Base-by-base conservation (phyloP, 106 monocot species). In the Phalaenopsis equestris region DNA sequence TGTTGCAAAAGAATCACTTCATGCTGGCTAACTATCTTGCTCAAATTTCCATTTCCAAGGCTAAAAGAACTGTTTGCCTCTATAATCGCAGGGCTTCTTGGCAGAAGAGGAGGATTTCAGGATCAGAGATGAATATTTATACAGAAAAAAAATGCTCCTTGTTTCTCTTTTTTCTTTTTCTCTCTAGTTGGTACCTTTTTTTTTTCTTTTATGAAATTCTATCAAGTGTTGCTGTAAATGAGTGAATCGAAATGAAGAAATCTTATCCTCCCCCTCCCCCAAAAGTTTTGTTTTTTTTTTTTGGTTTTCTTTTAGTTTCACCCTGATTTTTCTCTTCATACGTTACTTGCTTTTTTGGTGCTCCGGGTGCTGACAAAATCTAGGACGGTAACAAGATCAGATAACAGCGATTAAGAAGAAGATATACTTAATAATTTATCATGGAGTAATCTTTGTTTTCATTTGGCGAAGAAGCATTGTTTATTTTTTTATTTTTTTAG, bases 71-170 rank as follows among this genome's bases (percentile, higher is more conserved):
- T 36, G 61, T 21, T 36, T 68, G 68, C 38, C 75, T 75, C 47
- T 47, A 16, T 49, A 23, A 47, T 76, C 23, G 48, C 76, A 76
- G 76, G 76, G 48, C 21, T 76, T 76, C 49, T 76, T 30, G 48
- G 76, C 23, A 76, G 76, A 76, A 76, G 24, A 49, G 48, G 24
- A 76, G 76, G 48, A 49, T 76, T 76, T 19, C 76, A 76, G 76
- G 76, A 76, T 49, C 76, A 76, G 24, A 76, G 48, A 76, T 76
- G 24, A 41, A 49, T 43, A 4, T 17, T 19, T 5, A 19, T 7
- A 73, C 2, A 37, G 38, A 61, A 38, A 41, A 74, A 30, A 30
- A 42, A 41, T 73, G 41, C 43, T 42, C 14, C 43, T 43, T 74
- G 5, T 12, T 6, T 74, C 41, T 42, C 36, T 30, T 6, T 41